phyloP scores from a whole-genome alignment of 148 eudicot genomes.

The Rheum nobile region DNA sequence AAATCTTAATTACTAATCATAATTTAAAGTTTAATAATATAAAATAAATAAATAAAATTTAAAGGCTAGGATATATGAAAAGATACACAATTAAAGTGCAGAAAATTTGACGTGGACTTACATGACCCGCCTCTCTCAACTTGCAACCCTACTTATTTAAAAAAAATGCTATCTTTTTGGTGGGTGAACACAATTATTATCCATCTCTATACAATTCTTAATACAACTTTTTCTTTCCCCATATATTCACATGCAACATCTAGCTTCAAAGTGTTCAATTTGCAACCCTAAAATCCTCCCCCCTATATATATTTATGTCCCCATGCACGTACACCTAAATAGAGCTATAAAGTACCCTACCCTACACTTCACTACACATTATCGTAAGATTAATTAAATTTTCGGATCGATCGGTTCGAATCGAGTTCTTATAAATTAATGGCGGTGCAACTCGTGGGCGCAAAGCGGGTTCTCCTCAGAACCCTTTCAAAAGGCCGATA shows the following conservation, averaged over 20 bases:
- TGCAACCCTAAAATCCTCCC: background rate
- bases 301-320: background rate
- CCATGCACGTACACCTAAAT: constrained; percentile 6
- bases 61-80: too few relatives aligned
- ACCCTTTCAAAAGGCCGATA: background rate
- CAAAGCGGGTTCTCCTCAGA: background rate
- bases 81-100: too few relatives aligned
- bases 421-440: background rate
- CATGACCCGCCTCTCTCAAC: background rate
- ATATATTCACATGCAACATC: constrained; percentile 1
- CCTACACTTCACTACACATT: background rate
- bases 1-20: too few relatives aligned
- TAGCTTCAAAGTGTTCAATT: background rate
- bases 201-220: background rate
- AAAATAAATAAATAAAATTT: too few relatives aligned
- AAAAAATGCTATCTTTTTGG: background rate
- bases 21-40: too few relatives aligned
- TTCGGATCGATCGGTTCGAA: background rate
- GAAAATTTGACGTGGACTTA: background rate
- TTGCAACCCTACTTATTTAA: background rate
- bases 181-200: constrained; percentile 3
- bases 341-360: background rate
- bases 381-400: too few relatives aligned
- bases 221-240: background rate
- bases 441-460: background rate